These are phyloP conservation scores for Dentipellis sp. DNA, from an alignment of 768 basidiomycete species.

Conservation along the genomic window DNA sequence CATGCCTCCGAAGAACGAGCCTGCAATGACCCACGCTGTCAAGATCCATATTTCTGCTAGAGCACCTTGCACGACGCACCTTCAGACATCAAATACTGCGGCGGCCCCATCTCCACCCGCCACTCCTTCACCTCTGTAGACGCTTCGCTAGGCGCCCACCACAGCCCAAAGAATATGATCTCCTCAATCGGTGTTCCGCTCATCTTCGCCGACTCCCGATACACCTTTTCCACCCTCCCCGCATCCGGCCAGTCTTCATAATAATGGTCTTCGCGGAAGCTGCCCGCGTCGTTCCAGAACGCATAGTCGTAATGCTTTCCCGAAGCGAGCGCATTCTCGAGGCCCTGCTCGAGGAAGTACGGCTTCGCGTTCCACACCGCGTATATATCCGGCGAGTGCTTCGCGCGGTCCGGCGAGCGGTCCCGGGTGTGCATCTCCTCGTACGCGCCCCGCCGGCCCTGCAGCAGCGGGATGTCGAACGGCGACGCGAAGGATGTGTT, in stretches of 20 bases:
- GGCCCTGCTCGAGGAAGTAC: conserved; percentile 35
- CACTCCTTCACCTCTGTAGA: conserved; percentile 12
- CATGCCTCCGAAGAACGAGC: conserved; percentile 49
- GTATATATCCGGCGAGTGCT: conserved; percentile 40
- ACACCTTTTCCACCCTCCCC: conserved; percentile 30
- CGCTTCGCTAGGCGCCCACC: conserved; percentile 21
- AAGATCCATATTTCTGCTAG: not conserved
- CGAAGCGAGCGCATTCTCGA: conserved; percentile 17
- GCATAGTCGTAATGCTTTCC: conserved; percentile 37
- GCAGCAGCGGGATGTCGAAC: conserved; percentile 39
- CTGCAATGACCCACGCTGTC: conserved; percentile 18
- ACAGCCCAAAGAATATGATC: conserved; percentile 39
- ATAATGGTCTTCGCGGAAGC: conserved; percentile 34
- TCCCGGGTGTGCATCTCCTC: conserved; percentile 34
- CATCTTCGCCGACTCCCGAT: conserved; percentile 24
- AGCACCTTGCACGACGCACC: conserved; percentile 24
- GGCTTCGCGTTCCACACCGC: conserved; percentile 50
- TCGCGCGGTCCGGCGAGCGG: conserved; percentile 24
- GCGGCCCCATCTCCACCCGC: conserved; percentile 41
- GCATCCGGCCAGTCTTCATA: conserved; percentile 42
- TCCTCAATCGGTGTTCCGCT: conserved; percentile 26
- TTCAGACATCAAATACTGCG: conserved; percentile 40
- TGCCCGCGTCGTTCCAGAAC: conserved; percentile 52
- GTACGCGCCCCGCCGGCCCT: conserved; percentile 25
- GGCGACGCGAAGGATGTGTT: conserved; percentile 37